A percentile compares a stretch with the other conserved stretches of the same genome.
Conservation (phyloP, 176 grass and related monocot species). For the Bromus sterilis region DNA sequence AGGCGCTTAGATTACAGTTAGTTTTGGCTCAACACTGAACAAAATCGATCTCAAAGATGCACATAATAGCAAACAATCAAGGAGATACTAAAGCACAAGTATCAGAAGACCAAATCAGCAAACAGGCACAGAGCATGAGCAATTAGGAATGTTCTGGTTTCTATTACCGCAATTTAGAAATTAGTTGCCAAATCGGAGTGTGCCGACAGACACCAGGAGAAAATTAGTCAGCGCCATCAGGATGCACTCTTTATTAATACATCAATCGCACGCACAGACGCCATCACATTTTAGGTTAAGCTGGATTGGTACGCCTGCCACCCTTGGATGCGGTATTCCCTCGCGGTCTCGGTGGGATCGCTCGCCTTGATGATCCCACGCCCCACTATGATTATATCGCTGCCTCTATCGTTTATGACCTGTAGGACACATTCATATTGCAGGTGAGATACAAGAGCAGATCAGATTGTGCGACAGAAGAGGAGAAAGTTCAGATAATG, state of each 20-base stretch:
- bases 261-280: not conserved
- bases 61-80: no score
- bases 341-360: constrained; percentile 41
- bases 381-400: constrained; percentile 85
- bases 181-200: not conserved
- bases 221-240: not conserved
- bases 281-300: constrained; percentile 15
- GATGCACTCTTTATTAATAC: constrained; percentile 16
- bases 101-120: no score
- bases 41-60: no score
- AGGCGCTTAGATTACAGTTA: no score
- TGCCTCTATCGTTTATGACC: constrained; percentile 74
- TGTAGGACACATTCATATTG: not conserved
- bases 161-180: not conserved
- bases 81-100: no score
- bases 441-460: not conserved
- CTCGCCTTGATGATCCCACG: constrained; percentile 76
- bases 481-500: no score
- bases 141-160: not conserved
- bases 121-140: no score
- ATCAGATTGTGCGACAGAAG: no score
- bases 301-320: constrained; percentile 71
- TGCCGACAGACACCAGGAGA: not conserved
- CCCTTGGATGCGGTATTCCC: constrained; percentile 66
- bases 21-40: no score